Conservation (phyloP, 345 rosid genomes). For the Brassica juncea region DNA sequence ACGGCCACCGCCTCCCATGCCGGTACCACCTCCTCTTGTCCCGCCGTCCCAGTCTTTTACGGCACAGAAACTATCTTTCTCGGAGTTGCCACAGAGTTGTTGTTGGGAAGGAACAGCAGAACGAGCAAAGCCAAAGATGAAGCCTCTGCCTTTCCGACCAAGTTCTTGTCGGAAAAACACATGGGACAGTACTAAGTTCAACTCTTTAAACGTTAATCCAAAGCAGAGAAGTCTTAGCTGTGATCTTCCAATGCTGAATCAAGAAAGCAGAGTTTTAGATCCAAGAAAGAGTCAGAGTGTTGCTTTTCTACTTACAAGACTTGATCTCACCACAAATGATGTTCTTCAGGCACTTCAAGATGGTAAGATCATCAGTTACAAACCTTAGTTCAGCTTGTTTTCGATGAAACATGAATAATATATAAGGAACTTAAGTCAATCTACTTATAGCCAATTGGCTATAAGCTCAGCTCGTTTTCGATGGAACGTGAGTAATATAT, state of each 20-base stretch:
- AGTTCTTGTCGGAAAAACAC: constrained; percentile 84
- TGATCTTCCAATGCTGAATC: constrained; percentile 44
- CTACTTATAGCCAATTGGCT: too few species aligned
- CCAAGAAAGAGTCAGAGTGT: constrained; percentile 76
- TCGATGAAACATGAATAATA: too few species aligned
- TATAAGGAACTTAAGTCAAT: too few species aligned
- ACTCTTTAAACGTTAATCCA: constrained; percentile 55
- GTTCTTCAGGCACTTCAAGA: constrained; percentile 72
- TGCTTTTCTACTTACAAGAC: constrained; percentile 72
- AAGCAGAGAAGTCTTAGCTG: constrained; percentile 47
- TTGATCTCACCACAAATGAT: constrained; percentile 78
- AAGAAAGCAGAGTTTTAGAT: constrained; percentile 74
- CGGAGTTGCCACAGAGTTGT: not conserved
- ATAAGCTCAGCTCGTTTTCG: too few species aligned
- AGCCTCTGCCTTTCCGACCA: constrained; percentile 83
- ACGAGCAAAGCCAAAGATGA: constrained; percentile 45
- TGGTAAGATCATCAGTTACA: constrained; percentile 41
- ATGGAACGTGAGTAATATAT: too few species aligned
- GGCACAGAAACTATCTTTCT: constrained; percentile 43
- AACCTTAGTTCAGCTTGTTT: not conserved
- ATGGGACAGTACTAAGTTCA: constrained; percentile 85
- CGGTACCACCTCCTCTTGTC: constrained; percentile 58
- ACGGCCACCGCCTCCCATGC: constrained; percentile 43
- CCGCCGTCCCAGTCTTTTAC: constrained; percentile 73
- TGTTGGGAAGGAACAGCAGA: constrained; percentile 44